phyloP scores from a whole-genome alignment of 352 stramenopile species.

The Phytophthora megakarya region DNA sequence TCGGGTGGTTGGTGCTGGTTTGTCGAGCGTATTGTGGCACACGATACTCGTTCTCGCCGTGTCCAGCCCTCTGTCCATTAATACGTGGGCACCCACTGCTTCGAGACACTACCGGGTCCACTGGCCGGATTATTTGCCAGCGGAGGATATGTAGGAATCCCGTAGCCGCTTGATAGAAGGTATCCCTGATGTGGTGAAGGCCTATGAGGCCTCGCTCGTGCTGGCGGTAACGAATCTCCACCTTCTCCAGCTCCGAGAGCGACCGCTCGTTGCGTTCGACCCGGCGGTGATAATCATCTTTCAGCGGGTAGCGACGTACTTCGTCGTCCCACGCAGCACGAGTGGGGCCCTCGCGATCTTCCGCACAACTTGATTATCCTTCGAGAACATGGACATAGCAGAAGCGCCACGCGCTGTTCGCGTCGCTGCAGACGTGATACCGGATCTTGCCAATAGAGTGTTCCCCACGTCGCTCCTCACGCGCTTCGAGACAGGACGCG shows the following conservation, averaged over 20 bases:
- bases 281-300: not conserved
- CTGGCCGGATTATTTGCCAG: too few species aligned
- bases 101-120: too few species aligned
- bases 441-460: not conserved
- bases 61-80: too few species aligned
- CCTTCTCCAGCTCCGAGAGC: not conserved
- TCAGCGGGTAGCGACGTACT: not conserved
- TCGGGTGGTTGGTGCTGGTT: too few species aligned
- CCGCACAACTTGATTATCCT: not conserved
- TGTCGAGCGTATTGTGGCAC: too few species aligned
- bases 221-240: not conserved
- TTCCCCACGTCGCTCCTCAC: not conserved
- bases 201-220: conserved; percentile 6
- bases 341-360: not conserved
- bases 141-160: not conserved
- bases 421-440: not conserved
- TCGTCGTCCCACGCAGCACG: not conserved
- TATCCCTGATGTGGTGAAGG: not conserved
- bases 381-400: not conserved
- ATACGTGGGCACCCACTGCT: too few species aligned
- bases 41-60: too few species aligned
- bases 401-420: not conserved
- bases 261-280: conserved; percentile 1
- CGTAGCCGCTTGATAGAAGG: not conserved
- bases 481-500: conserved; percentile 12